phyloP scores from a whole-genome alignment of 495 filamentous ascomycete species.

The Aspergillus avenaceus region DNA sequence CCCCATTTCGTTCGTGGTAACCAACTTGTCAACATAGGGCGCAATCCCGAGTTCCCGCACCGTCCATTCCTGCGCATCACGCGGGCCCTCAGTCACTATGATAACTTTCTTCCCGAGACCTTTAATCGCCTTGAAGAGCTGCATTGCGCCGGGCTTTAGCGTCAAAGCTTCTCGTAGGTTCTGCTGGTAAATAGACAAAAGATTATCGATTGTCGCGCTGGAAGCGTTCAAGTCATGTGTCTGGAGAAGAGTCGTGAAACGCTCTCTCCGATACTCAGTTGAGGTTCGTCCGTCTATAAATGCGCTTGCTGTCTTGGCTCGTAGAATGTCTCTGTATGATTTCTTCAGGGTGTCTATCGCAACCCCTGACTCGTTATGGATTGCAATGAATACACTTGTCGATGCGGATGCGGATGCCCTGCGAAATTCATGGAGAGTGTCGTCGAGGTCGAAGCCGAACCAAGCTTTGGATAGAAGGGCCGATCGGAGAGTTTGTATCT shows the following conservation, averaged over 20 bases:
- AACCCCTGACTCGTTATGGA: constrained; percentile 3
- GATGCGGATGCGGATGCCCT: constrained; percentile 26
- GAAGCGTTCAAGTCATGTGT: constrained; percentile 7
- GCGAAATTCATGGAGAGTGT: constrained; percentile 40
- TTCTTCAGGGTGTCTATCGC: constrained; percentile 12
- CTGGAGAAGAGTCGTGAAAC: constrained; percentile 29
- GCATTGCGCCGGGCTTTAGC: not conserved
- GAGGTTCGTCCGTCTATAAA: constrained; percentile 35
- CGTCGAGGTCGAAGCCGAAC: constrained; percentile 41
- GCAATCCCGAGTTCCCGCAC: constrained; percentile 24
- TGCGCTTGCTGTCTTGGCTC: constrained; percentile 23
- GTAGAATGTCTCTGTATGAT: constrained; percentile 25
- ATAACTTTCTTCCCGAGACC: constrained; percentile 1
- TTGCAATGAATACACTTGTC: constrained; percentile 17
- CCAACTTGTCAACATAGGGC: constrained; percentile 29
- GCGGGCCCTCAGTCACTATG: constrained; percentile 34
- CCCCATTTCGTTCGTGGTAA: constrained; percentile 32
- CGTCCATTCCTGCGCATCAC: constrained; percentile 39
- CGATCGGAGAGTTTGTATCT: too few relatives aligned
- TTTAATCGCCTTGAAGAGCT: not conserved
- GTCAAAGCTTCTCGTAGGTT: not conserved
- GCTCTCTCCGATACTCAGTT: constrained; percentile 31
- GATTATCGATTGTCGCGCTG: not conserved
- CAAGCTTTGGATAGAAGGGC: constrained; percentile 26
- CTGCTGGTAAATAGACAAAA: not conserved